phyloP scores from a whole-genome alignment of 345 rosid species.

The Raphanus sativus region DNA sequence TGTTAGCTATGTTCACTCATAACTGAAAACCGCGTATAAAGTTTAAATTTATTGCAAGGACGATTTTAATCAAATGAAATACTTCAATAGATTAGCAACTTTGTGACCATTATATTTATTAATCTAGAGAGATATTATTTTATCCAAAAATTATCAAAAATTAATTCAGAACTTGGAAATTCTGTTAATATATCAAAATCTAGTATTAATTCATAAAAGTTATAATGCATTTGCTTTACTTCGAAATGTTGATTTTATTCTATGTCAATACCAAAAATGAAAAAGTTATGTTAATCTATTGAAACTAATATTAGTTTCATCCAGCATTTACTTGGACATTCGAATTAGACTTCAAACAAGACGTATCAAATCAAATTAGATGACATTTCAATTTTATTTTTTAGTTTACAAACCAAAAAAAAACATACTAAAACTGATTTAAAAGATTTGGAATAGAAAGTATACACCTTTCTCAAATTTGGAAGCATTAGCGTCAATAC shows the following conservation, averaged over 20 bases:
- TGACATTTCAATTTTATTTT: neutral
- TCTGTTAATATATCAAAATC: neutral
- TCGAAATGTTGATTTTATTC: neutral
- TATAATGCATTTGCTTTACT: neutral
- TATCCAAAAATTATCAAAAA: neutral
- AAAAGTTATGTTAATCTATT: neutral
- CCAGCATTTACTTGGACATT: neutral
- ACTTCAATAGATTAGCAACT: neutral
- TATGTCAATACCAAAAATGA: neutral
- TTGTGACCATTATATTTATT: neutral
- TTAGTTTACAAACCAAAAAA: neutral
- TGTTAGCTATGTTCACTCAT: neutral
- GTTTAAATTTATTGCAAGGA: neutral
- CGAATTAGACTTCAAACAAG: neutral
- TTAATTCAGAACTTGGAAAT: neutral
- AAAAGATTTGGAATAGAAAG: neutral
- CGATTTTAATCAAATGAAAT: neutral
- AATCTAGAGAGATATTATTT: neutral
- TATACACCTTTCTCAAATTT: constrained; percentile 53
- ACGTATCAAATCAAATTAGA: neutral
- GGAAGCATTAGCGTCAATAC: constrained; percentile 52
- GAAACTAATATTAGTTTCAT: neutral
- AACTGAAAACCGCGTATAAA: neutral
- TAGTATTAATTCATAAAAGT: neutral
- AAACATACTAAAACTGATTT: neutral